phyloP scores from a whole-genome alignment of 345 rosid species.

The Hibiscus mutabilis region DNA sequence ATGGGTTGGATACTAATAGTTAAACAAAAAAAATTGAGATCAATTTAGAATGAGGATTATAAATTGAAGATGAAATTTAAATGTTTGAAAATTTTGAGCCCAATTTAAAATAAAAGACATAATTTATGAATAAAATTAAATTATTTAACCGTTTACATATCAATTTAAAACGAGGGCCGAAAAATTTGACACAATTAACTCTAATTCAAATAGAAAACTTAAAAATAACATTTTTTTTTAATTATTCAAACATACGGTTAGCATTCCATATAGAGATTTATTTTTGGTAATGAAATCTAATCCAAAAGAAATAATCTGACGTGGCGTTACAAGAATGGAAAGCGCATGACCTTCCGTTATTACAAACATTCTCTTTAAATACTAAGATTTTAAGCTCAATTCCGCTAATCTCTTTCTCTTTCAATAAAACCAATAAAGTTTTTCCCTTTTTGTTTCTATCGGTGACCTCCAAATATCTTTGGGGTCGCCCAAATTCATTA shows the following conservation, averaged over 20 bases:
- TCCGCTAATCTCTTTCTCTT: not conserved
- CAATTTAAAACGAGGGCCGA: too few relatives aligned
- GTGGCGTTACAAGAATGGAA: not conserved
- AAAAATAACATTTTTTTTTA: too few relatives aligned
- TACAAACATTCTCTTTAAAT: not conserved
- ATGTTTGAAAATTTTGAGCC: too few relatives aligned
- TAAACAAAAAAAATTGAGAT: too few relatives aligned
- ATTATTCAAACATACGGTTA: not conserved
- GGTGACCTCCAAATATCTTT: constrained; percentile 21
- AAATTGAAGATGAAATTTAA: too few relatives aligned
- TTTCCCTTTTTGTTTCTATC: not conserved
- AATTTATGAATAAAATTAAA: too few relatives aligned
- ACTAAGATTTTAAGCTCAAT: not conserved
- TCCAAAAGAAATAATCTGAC: not conserved
- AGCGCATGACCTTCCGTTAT: not conserved
- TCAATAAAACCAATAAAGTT: not conserved
- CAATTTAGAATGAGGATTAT: too few relatives aligned
- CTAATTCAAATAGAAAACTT: too few relatives aligned
- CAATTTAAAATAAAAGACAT: too few relatives aligned
- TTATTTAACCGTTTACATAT: too few relatives aligned
- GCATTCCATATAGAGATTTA: not conserved
- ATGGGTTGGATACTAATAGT: too few relatives aligned
- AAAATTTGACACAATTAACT: too few relatives aligned
- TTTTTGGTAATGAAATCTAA: not conserved
- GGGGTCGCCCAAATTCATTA: constrained; percentile 14